Evolutionary conservation across 2,329 filamentous ascomycete genomes (phyloP).

Genomic region (Fusarium temperatum): DNA sequence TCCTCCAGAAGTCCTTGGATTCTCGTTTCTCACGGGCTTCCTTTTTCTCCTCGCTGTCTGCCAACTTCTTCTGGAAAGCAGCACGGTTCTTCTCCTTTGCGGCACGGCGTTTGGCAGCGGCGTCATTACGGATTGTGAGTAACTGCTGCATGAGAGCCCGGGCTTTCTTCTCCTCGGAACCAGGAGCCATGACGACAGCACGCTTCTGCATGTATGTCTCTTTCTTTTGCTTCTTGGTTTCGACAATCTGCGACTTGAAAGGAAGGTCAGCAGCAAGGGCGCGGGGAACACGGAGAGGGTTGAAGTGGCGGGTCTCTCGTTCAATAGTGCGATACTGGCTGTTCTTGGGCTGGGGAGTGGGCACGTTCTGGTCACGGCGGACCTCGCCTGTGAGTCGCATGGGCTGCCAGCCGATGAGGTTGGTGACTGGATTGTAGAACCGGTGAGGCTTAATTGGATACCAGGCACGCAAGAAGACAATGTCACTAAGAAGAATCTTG

Average conservation of each 20-base stretch:
- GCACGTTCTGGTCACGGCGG: constrained; percentile 76
- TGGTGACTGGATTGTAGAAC: constrained; percentile 97
- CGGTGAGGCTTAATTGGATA: constrained; percentile 94
- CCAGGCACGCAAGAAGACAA: constrained; percentile 96
- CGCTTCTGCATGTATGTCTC: constrained; percentile 95
- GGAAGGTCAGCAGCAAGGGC: constrained; percentile 85
- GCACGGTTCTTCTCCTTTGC: constrained; percentile 90
- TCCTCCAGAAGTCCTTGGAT: constrained; percentile 90
- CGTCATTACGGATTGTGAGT: constrained; percentile 88
- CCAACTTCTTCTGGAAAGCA: constrained; percentile 84
- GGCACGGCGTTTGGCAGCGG: constrained; percentile 79
- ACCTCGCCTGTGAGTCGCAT: constrained; percentile 97
- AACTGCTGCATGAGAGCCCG: constrained; percentile 92
- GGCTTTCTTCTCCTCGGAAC: constrained; percentile 89
- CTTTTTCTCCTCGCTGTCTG: constrained; percentile 85
- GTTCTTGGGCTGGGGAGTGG: constrained; percentile 84
- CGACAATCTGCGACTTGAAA: constrained; percentile 89
- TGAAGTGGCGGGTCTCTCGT: constrained; percentile 77
- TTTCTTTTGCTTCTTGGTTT: constrained; percentile 81
- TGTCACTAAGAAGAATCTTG: constrained; percentile 96
- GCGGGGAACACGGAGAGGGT: constrained; percentile 78
- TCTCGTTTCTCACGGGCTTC: constrained; percentile 88
- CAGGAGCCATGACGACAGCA: constrained; percentile 81
- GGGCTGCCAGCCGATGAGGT: constrained; percentile 89
- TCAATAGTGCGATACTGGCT: constrained; percentile 80